A percentile compares a stretch with the other conserved stretches of the same genome.
phyloP scores from a whole-genome alignment of 2,329 filamentous ascomycete genomes.

The Cytospora paraplurivora region DNA sequence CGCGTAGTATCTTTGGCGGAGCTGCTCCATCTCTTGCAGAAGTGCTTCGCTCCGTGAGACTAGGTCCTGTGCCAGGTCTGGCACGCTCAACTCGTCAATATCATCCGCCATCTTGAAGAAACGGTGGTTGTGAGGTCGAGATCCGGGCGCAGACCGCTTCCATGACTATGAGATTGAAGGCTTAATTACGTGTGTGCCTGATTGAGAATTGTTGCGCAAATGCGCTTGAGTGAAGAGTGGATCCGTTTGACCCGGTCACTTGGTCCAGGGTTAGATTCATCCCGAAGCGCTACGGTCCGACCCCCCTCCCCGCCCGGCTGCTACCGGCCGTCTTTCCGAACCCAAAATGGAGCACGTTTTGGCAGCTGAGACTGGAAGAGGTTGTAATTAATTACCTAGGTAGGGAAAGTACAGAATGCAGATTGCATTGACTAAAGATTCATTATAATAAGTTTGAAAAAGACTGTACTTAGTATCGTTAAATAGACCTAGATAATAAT shows the following conservation, averaged over 20 bases:
- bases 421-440: too few species aligned
- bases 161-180: background rate
- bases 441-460: too few species aligned
- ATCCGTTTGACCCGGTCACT: background rate
- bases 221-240: background rate
- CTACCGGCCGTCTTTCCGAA: too few species aligned
- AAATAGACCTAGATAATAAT: too few species aligned
- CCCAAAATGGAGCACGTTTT: too few species aligned
- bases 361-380: too few species aligned
- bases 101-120: slow-evolving; percentile 5
- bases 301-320: too few species aligned
- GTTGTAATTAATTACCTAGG: too few species aligned
- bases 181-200: background rate
- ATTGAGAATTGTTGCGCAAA: background rate
- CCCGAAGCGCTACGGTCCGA: too few species aligned
- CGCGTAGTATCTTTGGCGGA: slow-evolving; percentile 16
- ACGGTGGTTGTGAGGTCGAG: background rate
- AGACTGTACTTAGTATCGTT: too few species aligned
- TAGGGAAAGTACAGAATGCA: too few species aligned
- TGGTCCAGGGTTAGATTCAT: background rate
- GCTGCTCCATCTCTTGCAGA: slow-evolving; percentile 22
- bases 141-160: background rate
- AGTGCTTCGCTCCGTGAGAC: slow-evolving; percentile 17
- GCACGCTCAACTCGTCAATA: background rate
- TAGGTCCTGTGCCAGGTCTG: slow-evolving; percentile 22